phyloP scores from a whole-genome alignment of 495 filamentous ascomycete genomes.

The Glarea lozoyensis region DNA sequence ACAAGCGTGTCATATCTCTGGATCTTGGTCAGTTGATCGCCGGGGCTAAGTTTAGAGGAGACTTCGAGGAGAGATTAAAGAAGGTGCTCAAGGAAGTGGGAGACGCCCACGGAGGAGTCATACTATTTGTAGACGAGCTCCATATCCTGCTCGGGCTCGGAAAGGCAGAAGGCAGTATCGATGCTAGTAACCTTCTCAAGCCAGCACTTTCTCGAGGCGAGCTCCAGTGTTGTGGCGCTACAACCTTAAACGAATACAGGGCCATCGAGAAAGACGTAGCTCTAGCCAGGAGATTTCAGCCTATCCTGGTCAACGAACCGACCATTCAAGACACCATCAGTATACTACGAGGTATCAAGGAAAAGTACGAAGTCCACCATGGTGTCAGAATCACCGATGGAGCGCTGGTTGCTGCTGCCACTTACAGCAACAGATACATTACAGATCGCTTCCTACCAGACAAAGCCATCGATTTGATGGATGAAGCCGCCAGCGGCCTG shows the following conservation, averaged over 20 bases:
- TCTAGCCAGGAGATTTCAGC: slow-evolving; percentile 85
- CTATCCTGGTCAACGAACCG: slow-evolving; percentile 82
- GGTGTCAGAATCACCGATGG: slow-evolving; percentile 89
- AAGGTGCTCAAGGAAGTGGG: slow-evolving; percentile 84
- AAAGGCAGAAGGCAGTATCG: slow-evolving; percentile 91
- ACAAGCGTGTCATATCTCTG: slow-evolving; percentile 78
- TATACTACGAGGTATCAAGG: slow-evolving; percentile 92
- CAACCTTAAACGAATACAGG: slow-evolving; percentile 85
- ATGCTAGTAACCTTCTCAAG: slow-evolving; percentile 92
- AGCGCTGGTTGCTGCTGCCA: slow-evolving; percentile 84
- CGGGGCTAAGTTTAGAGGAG: slow-evolving; percentile 89
- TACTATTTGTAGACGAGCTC: slow-evolving; percentile 93
- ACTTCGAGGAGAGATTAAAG: slow-evolving; percentile 94
- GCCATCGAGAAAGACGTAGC: slow-evolving; percentile 94
- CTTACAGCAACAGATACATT: slow-evolving; percentile 90
- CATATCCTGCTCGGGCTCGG: slow-evolving; percentile 87
- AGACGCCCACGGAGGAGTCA: slow-evolving; percentile 78
- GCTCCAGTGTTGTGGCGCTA: slow-evolving; percentile 91
- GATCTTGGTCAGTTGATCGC: slow-evolving; percentile 91
- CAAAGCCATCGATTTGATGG: slow-evolving; percentile 94
- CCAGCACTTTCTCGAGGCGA: slow-evolving; percentile 89
- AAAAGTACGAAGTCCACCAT: slow-evolving; percentile 95
- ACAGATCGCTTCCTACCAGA: slow-evolving; percentile 93
- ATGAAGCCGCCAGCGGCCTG: slow-evolving; percentile 87
- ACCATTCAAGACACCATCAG: slow-evolving; percentile 88